Conservation (phyloP, 78 protist species). For the Pigoraptor vietnamica region DNA sequence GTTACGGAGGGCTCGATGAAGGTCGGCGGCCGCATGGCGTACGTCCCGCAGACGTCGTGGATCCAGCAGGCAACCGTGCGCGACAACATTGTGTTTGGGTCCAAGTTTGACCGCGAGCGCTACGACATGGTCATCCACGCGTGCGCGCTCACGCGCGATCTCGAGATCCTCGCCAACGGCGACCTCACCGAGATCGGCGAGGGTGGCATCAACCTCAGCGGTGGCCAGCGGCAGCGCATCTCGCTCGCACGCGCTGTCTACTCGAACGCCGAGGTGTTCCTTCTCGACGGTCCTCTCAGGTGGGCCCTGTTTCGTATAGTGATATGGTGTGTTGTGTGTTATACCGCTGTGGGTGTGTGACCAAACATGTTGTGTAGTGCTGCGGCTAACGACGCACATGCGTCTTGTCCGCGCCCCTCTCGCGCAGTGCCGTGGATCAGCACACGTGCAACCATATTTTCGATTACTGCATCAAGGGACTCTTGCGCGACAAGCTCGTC, state of each 20-base stretch:
- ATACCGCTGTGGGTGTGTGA: background rate
- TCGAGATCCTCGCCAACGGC: background rate
- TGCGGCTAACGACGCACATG: too few relatives aligned
- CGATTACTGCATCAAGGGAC: constrained; percentile 41
- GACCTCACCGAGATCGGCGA: constrained; percentile 63
- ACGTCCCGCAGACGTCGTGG: constrained; percentile 42
- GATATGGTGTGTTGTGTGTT: background rate
- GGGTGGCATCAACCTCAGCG: constrained; percentile 62
- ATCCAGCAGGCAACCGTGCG: constrained; percentile 18
- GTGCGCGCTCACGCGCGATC: constrained; percentile 24
- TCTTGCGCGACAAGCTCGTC: constrained; percentile 42
- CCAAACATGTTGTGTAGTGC: too few relatives aligned
- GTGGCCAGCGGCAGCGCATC: constrained; percentile 64
- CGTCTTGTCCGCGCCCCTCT: too few relatives aligned
- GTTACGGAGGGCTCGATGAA: background rate
- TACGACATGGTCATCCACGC: constrained; percentile 21
- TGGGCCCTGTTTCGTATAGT: constrained; percentile 35
- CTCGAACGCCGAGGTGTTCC: constrained; percentile 27
- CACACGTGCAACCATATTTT: constrained; percentile 23
- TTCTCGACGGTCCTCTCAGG: constrained; percentile 61
- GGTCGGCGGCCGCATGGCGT: background rate
- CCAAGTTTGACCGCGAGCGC: constrained; percentile 12
- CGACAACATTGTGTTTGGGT: constrained; percentile 50
- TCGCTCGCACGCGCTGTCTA: constrained; percentile 71
- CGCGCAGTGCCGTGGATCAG: background rate